These are phyloP conservation scores for Alisma plantagoaquatica DNA, from an alignment of 106 monocot species.

Conservation along the genomic window DNA sequence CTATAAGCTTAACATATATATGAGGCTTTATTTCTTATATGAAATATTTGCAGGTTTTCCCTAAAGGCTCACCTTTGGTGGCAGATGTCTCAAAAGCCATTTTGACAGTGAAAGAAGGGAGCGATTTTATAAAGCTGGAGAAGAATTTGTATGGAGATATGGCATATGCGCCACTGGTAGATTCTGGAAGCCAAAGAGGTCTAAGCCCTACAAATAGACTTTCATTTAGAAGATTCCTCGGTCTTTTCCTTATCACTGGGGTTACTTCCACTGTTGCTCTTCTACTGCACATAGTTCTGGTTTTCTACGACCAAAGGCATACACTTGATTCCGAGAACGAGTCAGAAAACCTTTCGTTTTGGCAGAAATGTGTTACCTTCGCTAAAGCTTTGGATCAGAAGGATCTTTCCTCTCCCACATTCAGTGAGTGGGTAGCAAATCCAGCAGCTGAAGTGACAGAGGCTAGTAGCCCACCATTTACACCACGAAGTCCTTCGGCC, in stretches of 20 bases:
- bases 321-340: background rate
- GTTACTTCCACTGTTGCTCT: conserved; percentile 3
- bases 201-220: conserved; percentile 11
- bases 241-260: conserved; percentile 28
- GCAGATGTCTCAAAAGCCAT: conserved; percentile 23
- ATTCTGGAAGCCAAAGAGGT: background rate
- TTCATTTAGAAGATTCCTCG: too few relatives aligned
- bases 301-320: conserved; percentile 14
- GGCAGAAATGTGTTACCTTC: background rate
- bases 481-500: too few relatives aligned
- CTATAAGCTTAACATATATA: background rate
- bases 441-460: too few relatives aligned
- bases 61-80: conserved; percentile 27
- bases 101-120: conserved; percentile 15
- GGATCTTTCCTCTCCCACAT: conserved; percentile 1
- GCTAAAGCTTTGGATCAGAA: conserved; percentile 6
- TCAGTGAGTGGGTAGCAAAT: too few relatives aligned
- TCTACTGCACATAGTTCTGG: background rate
- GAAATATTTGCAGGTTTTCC: conserved; percentile 20
- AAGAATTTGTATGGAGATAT: conserved; percentile 10
- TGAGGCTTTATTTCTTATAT: too few relatives aligned
- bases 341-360: background rate
- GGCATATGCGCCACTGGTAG: background rate
- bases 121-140: conserved; percentile 13
- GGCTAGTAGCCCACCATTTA: too few relatives aligned